Base-by-base conservation (phyloP, 108 stramenopile genomes). In the Parmales sp. region DNA sequence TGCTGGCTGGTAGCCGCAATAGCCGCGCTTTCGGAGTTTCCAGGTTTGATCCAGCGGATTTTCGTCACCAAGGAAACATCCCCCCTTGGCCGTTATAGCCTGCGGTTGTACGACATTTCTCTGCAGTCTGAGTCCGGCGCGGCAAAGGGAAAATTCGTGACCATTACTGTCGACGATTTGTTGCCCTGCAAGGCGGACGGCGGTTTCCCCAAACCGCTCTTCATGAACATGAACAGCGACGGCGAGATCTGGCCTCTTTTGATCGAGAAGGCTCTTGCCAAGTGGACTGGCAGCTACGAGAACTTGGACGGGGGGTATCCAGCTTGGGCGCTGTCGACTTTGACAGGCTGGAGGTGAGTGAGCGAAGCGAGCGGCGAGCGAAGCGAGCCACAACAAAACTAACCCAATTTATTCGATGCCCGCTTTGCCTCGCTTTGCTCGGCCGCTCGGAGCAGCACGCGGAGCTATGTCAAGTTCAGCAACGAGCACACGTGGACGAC, bases 311-410 rank as follows among this genome's bases (percentile, higher is more conserved):
- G 54, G 18, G 74, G 74, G 18, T 41, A 46, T 19, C 1, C 39
- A 2, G 22, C 37, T 41, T 60, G 51, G 39, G 74, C 66, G 28
- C 66, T 67, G 5, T 29, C 22, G 0, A 45, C 45, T 16, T 34
- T 74, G 38, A 74, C 74, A 1, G 74, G 74, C 26, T 68, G 49
- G 37, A 69, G 65, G 25, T 49, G 45, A 18, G 67, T 70, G 11
- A 67, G 29, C 26, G 36, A 29, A 34, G 31, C 28, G 28, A 20
- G 29, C 5, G 5, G 9, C 36, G 26, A 16, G 31, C 13, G 18
- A 60, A 60, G 31, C 26, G 45, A 18, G 16, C 16, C 23, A 38
- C 29, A 9, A 38, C 16, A 28, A 20, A 0, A 22, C 49, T 6
- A 50, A 43, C 11, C 41, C 8, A 43, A 16, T 43, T 13, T 16